phyloP scores from a whole-genome alignment of 2,329 filamentous ascomycete genomes.

The Diplodia mutila region DNA sequence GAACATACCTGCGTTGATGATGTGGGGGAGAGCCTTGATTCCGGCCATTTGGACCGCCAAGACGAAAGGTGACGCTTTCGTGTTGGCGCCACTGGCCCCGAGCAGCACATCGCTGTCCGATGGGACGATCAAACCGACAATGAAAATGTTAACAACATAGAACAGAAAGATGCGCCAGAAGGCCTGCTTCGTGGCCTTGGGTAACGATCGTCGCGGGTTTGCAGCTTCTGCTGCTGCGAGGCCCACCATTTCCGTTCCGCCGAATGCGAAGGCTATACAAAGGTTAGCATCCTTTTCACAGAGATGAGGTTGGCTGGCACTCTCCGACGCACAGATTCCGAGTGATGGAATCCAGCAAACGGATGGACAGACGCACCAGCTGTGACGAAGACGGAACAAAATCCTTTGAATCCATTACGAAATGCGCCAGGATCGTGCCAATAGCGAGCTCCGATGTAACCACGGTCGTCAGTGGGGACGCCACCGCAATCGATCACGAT shows the following conservation, averaged over 20 bases:
- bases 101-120: conserved; percentile 42
- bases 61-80: conserved; percentile 65
- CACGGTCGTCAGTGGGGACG: conserved; percentile 58
- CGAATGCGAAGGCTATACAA: conserved; percentile 59
- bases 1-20: conserved; percentile 61
- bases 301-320: too few species aligned
- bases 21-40: conserved; percentile 62
- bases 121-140: conserved; percentile 50
- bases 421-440: conserved; percentile 63
- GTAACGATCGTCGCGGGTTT: conserved; percentile 57
- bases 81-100: conserved; percentile 39
- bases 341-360: too few species aligned
- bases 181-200: conserved; percentile 50
- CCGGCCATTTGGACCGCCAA: conserved; percentile 66
- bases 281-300: not conserved
- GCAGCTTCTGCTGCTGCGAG: conserved; percentile 63
- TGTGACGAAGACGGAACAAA: conserved; percentile 66
- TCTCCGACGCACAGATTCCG: too few species aligned
- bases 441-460: conserved; percentile 64
- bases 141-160: conserved; percentile 49
- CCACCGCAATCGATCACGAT: conserved; percentile 64
- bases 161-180: conserved; percentile 54
- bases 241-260: conserved; percentile 65
- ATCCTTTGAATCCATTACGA: conserved; percentile 64
- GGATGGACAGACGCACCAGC: conserved; percentile 38